Percentiles rank a stretch among this genome's conserved stretches.
phyloP scores from a whole-genome alignment of 257 asterid species.

The Solanum chilense region DNA sequence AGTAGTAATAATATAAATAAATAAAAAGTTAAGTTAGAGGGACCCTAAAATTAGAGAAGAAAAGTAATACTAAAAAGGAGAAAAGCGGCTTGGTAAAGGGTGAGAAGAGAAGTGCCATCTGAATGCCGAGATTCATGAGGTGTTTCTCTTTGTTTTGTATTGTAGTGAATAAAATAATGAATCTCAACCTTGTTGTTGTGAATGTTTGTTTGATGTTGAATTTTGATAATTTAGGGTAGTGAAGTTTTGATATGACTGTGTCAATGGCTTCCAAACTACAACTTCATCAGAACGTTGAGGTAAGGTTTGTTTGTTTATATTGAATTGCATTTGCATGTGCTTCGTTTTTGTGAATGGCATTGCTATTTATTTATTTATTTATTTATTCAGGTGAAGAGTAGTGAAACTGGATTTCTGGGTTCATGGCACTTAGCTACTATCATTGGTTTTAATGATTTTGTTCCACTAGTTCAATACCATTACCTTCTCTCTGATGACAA shows the following conservation, averaged over 20 bases:
- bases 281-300: background rate
- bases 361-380: background rate
- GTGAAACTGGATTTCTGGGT: slow-evolving; percentile 51
- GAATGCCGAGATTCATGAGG: background rate
- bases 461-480: slow-evolving; percentile 37
- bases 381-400: slow-evolving; percentile 47
- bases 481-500: slow-evolving; percentile 42
- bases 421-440: slow-evolving; percentile 54
- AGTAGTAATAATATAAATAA: background rate
- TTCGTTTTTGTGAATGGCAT: background rate
- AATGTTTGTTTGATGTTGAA: background rate
- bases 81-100: background rate
- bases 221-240: background rate
- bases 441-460: slow-evolving; percentile 3
- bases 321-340: background rate
- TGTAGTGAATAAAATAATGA: background rate
- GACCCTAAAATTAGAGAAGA: background rate
- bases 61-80: background rate
- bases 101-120: background rate
- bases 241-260: background rate
- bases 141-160: background rate
- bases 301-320: background rate
- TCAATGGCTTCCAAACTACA: background rate
- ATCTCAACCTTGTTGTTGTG: background rate
- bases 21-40: background rate